Evolutionary conservation across 371 early-diverging fungal genomes (phyloP).

Genomic region (Blakeslea trispora): DNA sequence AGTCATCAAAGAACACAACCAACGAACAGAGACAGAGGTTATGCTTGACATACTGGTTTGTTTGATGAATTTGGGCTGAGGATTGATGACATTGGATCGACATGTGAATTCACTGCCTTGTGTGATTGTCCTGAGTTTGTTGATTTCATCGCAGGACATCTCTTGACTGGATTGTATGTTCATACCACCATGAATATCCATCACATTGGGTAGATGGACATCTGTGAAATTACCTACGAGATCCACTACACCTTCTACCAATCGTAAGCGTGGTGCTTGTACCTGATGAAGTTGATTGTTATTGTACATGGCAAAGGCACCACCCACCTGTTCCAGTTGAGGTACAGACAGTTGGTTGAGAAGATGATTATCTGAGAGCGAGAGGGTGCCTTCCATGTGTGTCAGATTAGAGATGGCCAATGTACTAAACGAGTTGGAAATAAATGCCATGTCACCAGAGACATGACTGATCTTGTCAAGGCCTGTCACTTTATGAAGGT

Average conservation of each 20-base stretch:
- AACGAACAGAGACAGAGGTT: not conserved
- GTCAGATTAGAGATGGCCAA: constrained; percentile 36
- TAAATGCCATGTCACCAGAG: constrained; percentile 5
- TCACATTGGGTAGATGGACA: constrained; percentile 38
- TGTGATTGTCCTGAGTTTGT: constrained; percentile 40
- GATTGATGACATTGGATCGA: constrained; percentile 35
- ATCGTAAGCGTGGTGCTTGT: constrained; percentile 38
- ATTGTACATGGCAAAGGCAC: constrained; percentile 51
- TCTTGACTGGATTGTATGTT: constrained; percentile 42
- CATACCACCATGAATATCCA: constrained; percentile 46
- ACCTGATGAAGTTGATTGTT: constrained; percentile 41
- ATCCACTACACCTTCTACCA: constrained; percentile 56
- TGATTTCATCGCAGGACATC: constrained; percentile 37
- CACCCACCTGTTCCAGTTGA: constrained; percentile 47
- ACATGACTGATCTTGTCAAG: not conserved
- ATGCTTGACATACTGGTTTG: constrained; percentile 1
- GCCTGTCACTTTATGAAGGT: too few relatives aligned
- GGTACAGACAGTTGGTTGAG: constrained; percentile 46
- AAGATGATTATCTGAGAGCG: constrained; percentile 45
- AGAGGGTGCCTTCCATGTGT: constrained; percentile 48
- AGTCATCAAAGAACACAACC: constrained; percentile 4
- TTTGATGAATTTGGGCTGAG: constrained; percentile 28
- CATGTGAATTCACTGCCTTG: constrained; percentile 46
- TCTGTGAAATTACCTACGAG: constrained; percentile 50
- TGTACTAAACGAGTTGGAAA: not conserved